These are phyloP conservation scores for Panicum miliaceum DNA, from an alignment of 176 grass and related monocot species.

Conservation along the genomic window DNA sequence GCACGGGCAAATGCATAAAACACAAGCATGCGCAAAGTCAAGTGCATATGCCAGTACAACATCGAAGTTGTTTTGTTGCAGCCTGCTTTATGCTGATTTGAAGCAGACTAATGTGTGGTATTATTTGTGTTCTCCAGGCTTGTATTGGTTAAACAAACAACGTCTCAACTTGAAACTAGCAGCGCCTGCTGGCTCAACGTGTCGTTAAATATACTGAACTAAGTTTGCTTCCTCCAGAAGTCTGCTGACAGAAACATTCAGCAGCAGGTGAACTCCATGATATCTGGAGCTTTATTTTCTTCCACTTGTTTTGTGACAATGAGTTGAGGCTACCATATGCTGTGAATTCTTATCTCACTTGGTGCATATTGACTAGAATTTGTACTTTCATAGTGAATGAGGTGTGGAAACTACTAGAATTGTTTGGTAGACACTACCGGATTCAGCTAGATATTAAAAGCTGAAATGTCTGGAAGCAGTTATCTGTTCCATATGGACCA, in stretches of 20 bases:
- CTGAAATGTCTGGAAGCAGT: not conserved
- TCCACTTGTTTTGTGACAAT: not conserved
- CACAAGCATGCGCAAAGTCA: not conserved
- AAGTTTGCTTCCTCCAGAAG: not conserved
- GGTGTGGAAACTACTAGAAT: not conserved
- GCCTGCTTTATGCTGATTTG: constrained; percentile 3
- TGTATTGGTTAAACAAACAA: not conserved
- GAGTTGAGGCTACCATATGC: not conserved
- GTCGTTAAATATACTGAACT: not conserved
- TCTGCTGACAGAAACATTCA: not conserved
- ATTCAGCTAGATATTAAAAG: not conserved
- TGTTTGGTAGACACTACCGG: not conserved
- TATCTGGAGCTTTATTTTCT: not conserved
- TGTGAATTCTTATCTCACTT: not conserved
- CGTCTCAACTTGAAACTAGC: not conserved
- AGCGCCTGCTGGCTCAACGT: not conserved
- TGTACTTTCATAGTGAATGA: not conserved
- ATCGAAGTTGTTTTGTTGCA: constrained; percentile 25
- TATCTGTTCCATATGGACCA: not conserved
- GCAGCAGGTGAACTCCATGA: not conserved
- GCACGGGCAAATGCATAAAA: not conserved
- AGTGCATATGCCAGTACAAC: constrained; percentile 6
- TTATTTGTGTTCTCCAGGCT: constrained; percentile 12
- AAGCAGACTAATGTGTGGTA: not conserved
- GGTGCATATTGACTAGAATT: not conserved